Conservation (phyloP, 805 yeast genomes). For the Lachancea meyersii region DNA sequence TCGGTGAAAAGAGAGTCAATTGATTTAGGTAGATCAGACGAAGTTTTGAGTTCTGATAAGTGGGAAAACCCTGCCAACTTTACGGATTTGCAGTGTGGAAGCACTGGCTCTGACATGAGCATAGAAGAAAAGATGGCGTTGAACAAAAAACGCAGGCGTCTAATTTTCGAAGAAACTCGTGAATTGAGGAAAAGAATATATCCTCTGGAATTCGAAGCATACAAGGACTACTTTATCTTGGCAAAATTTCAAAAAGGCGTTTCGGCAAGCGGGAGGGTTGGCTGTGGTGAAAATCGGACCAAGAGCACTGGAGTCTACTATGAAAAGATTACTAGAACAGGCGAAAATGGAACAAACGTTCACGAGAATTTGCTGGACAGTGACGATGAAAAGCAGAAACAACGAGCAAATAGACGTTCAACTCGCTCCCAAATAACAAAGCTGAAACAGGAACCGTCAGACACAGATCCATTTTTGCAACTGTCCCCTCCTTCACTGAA, state of each 20-base stretch:
- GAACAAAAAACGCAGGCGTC: constrained; percentile 3
- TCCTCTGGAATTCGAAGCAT: constrained; percentile 33
- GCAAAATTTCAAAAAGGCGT: constrained; percentile 28
- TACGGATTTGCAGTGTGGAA: background rate
- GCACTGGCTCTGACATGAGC: background rate
- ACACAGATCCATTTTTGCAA: background rate
- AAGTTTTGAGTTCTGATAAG: background rate
- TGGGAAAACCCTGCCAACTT: background rate
- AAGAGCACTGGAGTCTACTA: constrained; percentile 26
- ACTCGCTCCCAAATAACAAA: constrained; percentile 5
- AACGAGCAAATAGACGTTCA: constrained; percentile 5
- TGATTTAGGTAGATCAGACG: constrained; percentile 1
- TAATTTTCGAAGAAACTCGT: constrained; percentile 2
- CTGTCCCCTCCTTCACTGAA: background rate
- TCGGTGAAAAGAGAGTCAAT: background rate
- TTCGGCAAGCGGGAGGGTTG: constrained; percentile 31
- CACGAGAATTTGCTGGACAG: background rate
- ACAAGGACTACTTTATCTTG: constrained; percentile 26
- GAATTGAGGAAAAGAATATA: constrained; percentile 14
- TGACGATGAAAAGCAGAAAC: constrained; percentile 5
- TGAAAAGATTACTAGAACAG: constrained; percentile 17
- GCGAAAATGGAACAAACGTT: background rate
- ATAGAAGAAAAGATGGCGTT: constrained; percentile 1
- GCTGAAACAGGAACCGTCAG: background rate
- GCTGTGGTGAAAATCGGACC: constrained; percentile 24